Conservation (phyloP, 805 yeast genomes). For the Grigorovia yakushimaensis region DNA sequence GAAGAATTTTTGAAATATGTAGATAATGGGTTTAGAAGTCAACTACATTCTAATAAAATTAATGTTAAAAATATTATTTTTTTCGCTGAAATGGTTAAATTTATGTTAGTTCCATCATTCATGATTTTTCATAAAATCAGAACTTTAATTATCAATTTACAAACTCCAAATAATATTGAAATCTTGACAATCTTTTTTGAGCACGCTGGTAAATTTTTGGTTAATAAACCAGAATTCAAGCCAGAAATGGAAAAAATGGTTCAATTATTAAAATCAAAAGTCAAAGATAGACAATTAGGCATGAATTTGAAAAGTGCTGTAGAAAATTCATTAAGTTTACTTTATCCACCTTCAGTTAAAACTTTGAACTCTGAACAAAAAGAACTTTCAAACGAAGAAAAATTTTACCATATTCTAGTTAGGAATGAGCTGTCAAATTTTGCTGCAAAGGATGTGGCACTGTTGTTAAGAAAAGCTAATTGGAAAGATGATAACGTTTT, state of each 20-base stretch:
- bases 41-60: constrained; percentile 42
- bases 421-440: constrained; percentile 39
- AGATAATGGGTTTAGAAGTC: constrained; percentile 53
- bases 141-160: constrained; percentile 42
- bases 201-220: constrained; percentile 55
- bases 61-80: constrained; percentile 51
- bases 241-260: constrained; percentile 57
- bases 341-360: constrained; percentile 46
- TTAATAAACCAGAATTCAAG: constrained; percentile 46
- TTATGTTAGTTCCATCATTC: constrained; percentile 61
- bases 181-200: constrained; percentile 64
- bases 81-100: constrained; percentile 68
- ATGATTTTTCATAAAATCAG: constrained; percentile 66
- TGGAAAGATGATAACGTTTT: constrained; percentile 34
- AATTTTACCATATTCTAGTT: constrained; percentile 41
- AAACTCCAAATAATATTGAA: constrained; percentile 54
- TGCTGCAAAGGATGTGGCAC: constrained; percentile 29
- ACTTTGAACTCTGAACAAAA: constrained; percentile 21
- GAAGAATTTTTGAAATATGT: constrained; percentile 44
- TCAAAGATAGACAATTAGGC: constrained; percentile 40
- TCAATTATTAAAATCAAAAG: constrained; percentile 40
- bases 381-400: constrained; percentile 34
- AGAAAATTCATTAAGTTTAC: constrained; percentile 41
- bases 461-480: constrained; percentile 36
- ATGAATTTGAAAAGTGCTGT: constrained; percentile 50